Evolutionary conservation across 306 rosid species (phyloP), one percentile per base, ranked within the genome.

Genomic region (Vicia sativa): DNA sequence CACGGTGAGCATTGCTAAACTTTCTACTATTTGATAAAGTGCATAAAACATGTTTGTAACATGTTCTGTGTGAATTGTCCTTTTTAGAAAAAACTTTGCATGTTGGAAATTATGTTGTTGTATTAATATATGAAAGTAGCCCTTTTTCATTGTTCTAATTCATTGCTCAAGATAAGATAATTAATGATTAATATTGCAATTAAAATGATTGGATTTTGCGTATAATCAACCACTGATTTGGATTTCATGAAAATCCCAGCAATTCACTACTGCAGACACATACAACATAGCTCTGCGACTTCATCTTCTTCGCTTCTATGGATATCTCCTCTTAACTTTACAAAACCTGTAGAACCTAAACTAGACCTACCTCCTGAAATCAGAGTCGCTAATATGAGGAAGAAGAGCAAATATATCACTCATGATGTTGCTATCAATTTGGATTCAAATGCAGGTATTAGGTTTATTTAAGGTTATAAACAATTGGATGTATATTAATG

Each of bases 311-410:
- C 84, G 2, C 13, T 85, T 21, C 84, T 88, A 62, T 82, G 91
- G 92, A 87, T 87, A 59, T 89, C 92, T 60, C 91, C 96, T 58
- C 79, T 82, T 71, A 74, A 76, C 45, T 70, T 86, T 49, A 70
- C 79, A 11, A 84, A 86, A 81, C 65, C 72, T 42, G 34, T 62
- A 34, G 59, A 76, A 61, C 68, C 21, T 41, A 74, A 85, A 79
- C 78, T 74, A 13, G 91, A 86, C 12, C 83, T 80, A 21, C 86
- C 92, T 14, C 76, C 85, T 10, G 78, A 79, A 62, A 2, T 62
- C 41, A 35, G 25, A 28, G 19, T 38, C 5, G 18, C 67, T 37
- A 80, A 75, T 67, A 10, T 41, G 63, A 72, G 46, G 69, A 82
- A 71, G 73, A 90, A 87, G 62, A 11, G 56, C 42, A 86, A 77